phyloP scores from a whole-genome alignment of 805 yeast genomes.

The Candida cerambycidarum region DNA sequence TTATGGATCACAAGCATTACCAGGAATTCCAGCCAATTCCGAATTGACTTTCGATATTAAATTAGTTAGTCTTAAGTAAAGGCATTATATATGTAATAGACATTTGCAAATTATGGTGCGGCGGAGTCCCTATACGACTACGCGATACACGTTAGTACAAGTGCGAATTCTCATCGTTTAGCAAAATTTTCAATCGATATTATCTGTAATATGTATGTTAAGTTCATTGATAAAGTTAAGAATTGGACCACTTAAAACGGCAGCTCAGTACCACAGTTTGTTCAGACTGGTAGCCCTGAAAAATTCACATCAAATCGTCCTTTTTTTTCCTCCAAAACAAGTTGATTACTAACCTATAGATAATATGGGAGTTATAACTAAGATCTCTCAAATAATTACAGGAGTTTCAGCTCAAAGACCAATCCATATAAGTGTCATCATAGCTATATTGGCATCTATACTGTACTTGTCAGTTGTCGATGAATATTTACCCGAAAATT shows the following conservation, averaged over 20 bases:
- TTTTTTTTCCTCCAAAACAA: not conserved
- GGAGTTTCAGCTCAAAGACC: slow-evolving; percentile 74
- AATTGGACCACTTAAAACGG: too few species aligned
- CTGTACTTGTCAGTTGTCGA: slow-evolving; percentile 77
- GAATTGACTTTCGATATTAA: slow-evolving; percentile 96
- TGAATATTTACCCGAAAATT: slow-evolving; percentile 54
- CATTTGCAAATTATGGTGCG: too few species aligned
- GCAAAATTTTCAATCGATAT: slow-evolving; percentile 6
- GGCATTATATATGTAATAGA: too few species aligned
- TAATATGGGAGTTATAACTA: slow-evolving; percentile 6
- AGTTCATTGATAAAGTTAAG: not conserved
- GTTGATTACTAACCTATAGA: slow-evolving; percentile 2
- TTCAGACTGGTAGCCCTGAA: too few species aligned
- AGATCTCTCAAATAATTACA: slow-evolving; percentile 34
- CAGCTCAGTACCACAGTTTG: too few species aligned
- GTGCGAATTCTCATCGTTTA: slow-evolving; percentile 8
- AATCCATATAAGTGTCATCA: slow-evolving; percentile 74
- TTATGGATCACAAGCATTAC: slow-evolving; percentile 89
- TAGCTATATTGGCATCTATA: slow-evolving; percentile 73
- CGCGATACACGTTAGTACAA: not conserved
- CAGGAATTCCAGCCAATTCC: slow-evolving; percentile 97
- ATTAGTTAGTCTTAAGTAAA: slow-evolving; percentile 84
- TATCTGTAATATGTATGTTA: slow-evolving; percentile 7
- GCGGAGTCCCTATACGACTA: not conserved
- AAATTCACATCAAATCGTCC: too few species aligned